phyloP scores from a whole-genome alignment of 2,329 filamentous ascomycete genomes.

The Pezicula carpinea region DNA sequence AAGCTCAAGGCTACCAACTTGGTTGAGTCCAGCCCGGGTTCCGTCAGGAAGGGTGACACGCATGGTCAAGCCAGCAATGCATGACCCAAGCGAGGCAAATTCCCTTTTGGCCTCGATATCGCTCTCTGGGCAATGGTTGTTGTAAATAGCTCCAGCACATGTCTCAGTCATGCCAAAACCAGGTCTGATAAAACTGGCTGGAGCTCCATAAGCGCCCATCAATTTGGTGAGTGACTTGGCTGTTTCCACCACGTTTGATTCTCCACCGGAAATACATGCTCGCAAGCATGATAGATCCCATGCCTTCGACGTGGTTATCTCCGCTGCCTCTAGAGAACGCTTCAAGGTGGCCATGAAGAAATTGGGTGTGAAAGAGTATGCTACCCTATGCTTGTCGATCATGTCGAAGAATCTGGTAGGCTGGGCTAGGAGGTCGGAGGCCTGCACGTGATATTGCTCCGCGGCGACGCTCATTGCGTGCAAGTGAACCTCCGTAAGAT shows the following conservation, averaged over 20 bases:
- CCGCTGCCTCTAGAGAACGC: conserved; percentile 8
- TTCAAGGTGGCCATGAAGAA: conserved; percentile 29
- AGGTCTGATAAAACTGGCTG: conserved; percentile 28
- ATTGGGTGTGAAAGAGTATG: conserved; percentile 38
- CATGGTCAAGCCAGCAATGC: too few relatives aligned
- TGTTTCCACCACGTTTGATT: conserved; percentile 34
- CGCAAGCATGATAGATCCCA: conserved; percentile 26
- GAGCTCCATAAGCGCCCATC: conserved; percentile 28
- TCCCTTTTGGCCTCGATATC: conserved; percentile 30
- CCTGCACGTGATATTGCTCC: conserved; percentile 40
- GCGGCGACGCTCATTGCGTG: conserved; percentile 35
- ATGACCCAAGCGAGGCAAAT: conserved; percentile 34
- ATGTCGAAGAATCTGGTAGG: conserved; percentile 36
- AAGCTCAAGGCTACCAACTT: conserved; percentile 8
- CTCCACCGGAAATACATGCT: conserved; percentile 36
- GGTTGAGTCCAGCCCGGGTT: too few relatives aligned
- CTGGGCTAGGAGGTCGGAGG: conserved; percentile 33
- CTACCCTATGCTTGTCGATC: conserved; percentile 35
- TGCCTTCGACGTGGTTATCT: neutral
- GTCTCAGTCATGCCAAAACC: conserved; percentile 47
- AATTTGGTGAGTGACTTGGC: conserved; percentile 22
- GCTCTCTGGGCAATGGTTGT: conserved; percentile 32
- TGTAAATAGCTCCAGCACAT: conserved; percentile 42
- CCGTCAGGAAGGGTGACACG: too few relatives aligned
- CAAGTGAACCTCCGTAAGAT: conserved; percentile 44